Conservation (phyloP, 2,329 filamentous ascomycete species). For the Huntiella abstrusa region DNA sequence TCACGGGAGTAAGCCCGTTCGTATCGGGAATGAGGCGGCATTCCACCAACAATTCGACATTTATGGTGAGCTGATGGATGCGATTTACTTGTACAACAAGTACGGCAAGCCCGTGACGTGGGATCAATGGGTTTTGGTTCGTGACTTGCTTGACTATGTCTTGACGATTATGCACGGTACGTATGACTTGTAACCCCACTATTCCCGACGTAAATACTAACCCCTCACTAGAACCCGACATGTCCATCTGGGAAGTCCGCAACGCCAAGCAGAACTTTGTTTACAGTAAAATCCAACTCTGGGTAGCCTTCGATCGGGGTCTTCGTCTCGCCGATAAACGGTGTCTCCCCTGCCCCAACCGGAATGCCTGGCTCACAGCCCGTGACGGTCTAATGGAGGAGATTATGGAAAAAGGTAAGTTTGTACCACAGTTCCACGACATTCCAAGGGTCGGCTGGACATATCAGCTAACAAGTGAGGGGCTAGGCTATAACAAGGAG, state of each 20-base stretch:
- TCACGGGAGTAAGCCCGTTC: constrained; percentile 48
- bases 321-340: constrained; percentile 57
- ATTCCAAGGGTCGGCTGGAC: background rate
- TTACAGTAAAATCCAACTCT: constrained; percentile 70
- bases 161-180: constrained; percentile 43
- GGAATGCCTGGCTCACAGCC: constrained; percentile 43
- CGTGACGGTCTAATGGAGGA: constrained; percentile 54
- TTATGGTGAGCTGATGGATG: constrained; percentile 62
- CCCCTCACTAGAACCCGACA: constrained; percentile 38
- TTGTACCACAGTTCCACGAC: background rate
- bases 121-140: constrained; percentile 55
- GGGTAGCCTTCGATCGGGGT: constrained; percentile 63
- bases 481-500: constrained; percentile 46
- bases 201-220: constrained; percentile 9
- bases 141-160: constrained; percentile 54
- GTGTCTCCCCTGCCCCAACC: constrained; percentile 55
- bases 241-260: constrained; percentile 71
- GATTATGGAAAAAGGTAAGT: constrained; percentile 49
- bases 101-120: constrained; percentile 60
- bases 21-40: constrained; percentile 60
- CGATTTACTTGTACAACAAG: constrained; percentile 61
- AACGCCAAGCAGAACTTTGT: constrained; percentile 59
- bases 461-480: background rate
- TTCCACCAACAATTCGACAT: constrained; percentile 64
- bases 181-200: background rate